Base-by-base conservation (phyloP, 257 asterid species). In the Jasminum sambac region DNA sequence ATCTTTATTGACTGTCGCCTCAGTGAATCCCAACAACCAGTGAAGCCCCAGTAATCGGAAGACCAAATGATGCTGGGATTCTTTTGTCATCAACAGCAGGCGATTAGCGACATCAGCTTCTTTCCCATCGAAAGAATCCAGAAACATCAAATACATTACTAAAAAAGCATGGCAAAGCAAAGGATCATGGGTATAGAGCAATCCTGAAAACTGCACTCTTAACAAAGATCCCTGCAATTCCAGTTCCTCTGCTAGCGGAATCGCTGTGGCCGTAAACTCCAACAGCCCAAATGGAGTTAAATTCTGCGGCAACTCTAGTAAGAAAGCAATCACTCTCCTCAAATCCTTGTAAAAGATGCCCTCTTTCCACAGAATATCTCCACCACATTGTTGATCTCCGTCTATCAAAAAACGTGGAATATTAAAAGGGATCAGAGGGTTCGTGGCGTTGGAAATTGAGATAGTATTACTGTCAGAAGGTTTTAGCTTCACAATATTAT, bases 191-290 rank as follows among this genome's bases (percentile, higher is more conserved):
- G 96, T 89, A 78, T 85, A 85, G 59, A 91, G 78, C 69, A 94
- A 77, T 79, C 98, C 96, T 0, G 91, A 86, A 76, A 87, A 94
- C 75, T 94, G 96, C 76, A 94, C 96, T 74, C 89, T 89, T 82
- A 94, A 72, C 88, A 90, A 74, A 63, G 97, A 89, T 42, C 87
- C 89, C 81, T 94, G 98, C 83, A 94, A 88, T 38, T 91, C 97
- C 66, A 94, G 79, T 69, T 78, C 92, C 72, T 80, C 88, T 21
- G 92, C 96, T 72, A 94, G 75, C 2, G 96, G 95, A 66, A 90
- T 74, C 6, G 85, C 66, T 66, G 85, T 75, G 67, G 68, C 82
- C 85, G 90, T 84, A 69, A 94, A 85, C 83, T 90, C 97, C 76
- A 85, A 75, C 74, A 89, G 66, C 61, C 96, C 98, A 78, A 81